Evolutionary conservation across 108 stramenopile genomes (phyloP), one percentile per base, ranked within the genome.

Genomic region (Fragilaria crotonensis): DNA sequence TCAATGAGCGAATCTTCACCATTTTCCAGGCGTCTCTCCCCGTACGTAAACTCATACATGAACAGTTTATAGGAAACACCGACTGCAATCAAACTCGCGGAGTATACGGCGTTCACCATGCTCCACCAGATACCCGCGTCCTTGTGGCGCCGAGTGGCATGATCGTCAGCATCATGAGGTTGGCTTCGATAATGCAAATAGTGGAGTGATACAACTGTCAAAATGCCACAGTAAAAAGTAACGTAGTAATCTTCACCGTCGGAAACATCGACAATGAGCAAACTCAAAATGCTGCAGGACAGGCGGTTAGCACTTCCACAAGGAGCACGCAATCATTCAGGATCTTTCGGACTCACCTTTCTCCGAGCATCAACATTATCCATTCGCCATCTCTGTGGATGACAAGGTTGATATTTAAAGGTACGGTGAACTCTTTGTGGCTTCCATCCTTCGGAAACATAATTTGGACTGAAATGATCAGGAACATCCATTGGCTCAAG

Each of bases 381-480:
- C 81, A 83, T 54, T 83, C 81, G 14, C 87, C 87, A 30, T 77
- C 78, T 2, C 87, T 71, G 68, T 89, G 87, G 30, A 81, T 83
- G 47, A 41, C 49, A 64, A 75, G 85, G 21, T 77, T 70, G 31
- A 82, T 62, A 50, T 87, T 80, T 62, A 82, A 68, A 9, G 83
- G 83, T 2, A 85, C 79, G 23, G 48, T 63, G 30, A 41, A 61
- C 58, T 72, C 33, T 33, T 70, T 73, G 64, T 78, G 77, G 4
- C 44, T 28, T 0, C 68, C 72, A 33, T 58, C 64, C 1, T 26
- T 53, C 26, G 72, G 68, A 26, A 73, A 70, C 25, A 49, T 33
- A 28, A 76, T 57, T 2, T 27, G 22, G 25, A 62, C 25, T 20
- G 9, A n/a, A 45, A 69, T 52, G 18, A 46, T 1, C 31, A 28